Base-by-base conservation (phyloP, 2,329 filamentous ascomycete genomes). In the Diaporthe caulivora region DNA sequence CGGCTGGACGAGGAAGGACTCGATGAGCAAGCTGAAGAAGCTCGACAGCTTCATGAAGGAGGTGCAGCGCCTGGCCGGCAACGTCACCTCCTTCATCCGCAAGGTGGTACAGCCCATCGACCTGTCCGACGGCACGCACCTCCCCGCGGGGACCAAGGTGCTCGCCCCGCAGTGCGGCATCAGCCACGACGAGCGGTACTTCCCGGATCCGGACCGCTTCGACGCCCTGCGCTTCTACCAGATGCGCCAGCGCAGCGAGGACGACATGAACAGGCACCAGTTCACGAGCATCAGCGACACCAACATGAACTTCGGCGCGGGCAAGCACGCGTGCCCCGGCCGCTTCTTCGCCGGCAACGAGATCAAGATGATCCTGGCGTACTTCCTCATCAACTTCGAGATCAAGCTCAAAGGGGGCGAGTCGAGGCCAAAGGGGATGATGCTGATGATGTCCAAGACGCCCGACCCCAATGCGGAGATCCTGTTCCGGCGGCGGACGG, bases 1-100 rank as follows among this genome's bases (percentile, higher is more conserved):
- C 4, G 83, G 82, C 11, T 86, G 84, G 84, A 77, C 79, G 13
- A 81, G 76, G 68, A 87, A 86, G 77, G 83, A 84, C 73, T 84
- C 80, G 74, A 83, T 87, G 81, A 77, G 80, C 31, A 85, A 82
- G 74, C 79, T 87, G 54, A 83, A 83, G 78, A 86, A 86, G 79
- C 76, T 87, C 76, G 86, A 87, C 77, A 87, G 85, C 76, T 87
- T 87, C 78, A 86, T 87, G 80, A 85, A 84, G 75, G 86, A 87
- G 77, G 80, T 81, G 34, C 80, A 82, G 76, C 81, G 85, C 10
- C 74, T 85, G 7, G 79, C 80, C 4, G 84, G 84, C 42, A 86
- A 85, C 37, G 84, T 85, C 70, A 85, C 83, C 62, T 82, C 83
- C 53, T 86, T 86, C 77, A 84, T 85, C 58, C 84, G 85, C 77